Conservation (phyloP, 768 basidiomycete genomes). For the Psilocybe tampanensis region DNA sequence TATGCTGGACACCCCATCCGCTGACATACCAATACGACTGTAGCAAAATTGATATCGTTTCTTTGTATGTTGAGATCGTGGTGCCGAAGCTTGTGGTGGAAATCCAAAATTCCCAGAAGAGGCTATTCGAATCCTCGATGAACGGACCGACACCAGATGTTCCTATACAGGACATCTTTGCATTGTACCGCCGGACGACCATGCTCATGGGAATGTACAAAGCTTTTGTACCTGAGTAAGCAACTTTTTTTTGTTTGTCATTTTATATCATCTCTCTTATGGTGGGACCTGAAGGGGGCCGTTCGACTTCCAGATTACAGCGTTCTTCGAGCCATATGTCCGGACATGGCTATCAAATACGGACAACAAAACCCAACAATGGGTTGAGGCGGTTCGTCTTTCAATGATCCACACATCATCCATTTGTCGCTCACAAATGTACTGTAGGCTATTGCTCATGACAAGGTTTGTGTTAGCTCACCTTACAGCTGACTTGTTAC, state of each 20-base stretch:
- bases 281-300: constrained; percentile 41
- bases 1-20: neutral
- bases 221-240: constrained; percentile 81
- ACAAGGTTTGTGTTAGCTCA: constrained; percentile 55
- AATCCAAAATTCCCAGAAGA: constrained; percentile 68
- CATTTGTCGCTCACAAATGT: constrained; percentile 1
- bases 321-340: constrained; percentile 88
- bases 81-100: constrained; percentile 71
- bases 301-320: constrained; percentile 67
- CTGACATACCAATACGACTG: neutral
- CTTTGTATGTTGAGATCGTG: constrained; percentile 67
- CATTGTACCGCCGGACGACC: constrained; percentile 79
- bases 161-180: constrained; percentile 88
- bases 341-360: constrained; percentile 88
- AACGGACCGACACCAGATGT: constrained; percentile 87
- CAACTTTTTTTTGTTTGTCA: constrained; percentile 13
- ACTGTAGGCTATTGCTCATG: constrained; percentile 74
- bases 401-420: neutral
- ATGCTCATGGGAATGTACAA: constrained; percentile 76
- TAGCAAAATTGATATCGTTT: constrained; percentile 76
- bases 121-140: constrained; percentile 80
- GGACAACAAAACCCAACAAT: constrained; percentile 86
- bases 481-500: constrained; percentile 2
- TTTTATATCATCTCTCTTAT: constrained; percentile 3
- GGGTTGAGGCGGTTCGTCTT: constrained; percentile 90